phyloP scores from a whole-genome alignment of 2,329 filamentous ascomycete species.

The Lasiodiplodia sp. region DNA sequence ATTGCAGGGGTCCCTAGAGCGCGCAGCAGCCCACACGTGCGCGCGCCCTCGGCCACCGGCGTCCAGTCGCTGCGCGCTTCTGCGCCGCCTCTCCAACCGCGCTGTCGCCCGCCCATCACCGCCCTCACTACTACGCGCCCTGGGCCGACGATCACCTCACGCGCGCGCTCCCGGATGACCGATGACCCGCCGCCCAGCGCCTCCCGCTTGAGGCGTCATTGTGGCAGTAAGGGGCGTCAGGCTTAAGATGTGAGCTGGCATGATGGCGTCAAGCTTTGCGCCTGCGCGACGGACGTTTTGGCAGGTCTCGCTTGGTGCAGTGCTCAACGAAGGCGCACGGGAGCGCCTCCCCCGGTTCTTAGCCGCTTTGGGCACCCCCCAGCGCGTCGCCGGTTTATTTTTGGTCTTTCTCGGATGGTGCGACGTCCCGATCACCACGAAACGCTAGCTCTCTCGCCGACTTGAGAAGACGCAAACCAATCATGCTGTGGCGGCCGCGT shows the following conservation, averaged over 20 bases:
- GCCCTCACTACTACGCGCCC: neutral
- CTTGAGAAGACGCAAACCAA: too few species aligned
- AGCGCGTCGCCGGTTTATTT: too few species aligned
- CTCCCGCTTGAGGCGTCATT: neutral
- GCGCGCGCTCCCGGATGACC: neutral
- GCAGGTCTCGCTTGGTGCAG: slow-evolving; percentile 6
- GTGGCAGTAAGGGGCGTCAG: neutral
- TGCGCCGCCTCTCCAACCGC: neutral
- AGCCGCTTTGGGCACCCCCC: too few species aligned
- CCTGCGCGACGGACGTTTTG: neutral
- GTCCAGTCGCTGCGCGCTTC: neutral
- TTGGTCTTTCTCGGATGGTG: too few species aligned
- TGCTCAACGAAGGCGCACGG: neutral
- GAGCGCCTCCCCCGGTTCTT: neutral
- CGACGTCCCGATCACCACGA: too few species aligned
- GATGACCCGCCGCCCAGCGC: neutral
- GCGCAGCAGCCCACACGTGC: neutral
- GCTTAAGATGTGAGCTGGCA: neutral
- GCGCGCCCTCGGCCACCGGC: too few species aligned
- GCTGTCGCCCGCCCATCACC: too few species aligned
- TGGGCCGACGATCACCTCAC: slow-evolving; percentile 1
- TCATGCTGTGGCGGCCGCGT: too few species aligned
- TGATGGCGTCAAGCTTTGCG: slow-evolving; percentile 2
- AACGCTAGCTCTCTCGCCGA: too few species aligned
- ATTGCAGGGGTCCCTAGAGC: slow-evolving; percentile 5